Percentiles rank a stretch among this genome's conserved stretches.
Evolutionary conservation across 371 early-diverging fungal genomes (phyloP).

Genomic region (Mucor mucedo): DNA sequence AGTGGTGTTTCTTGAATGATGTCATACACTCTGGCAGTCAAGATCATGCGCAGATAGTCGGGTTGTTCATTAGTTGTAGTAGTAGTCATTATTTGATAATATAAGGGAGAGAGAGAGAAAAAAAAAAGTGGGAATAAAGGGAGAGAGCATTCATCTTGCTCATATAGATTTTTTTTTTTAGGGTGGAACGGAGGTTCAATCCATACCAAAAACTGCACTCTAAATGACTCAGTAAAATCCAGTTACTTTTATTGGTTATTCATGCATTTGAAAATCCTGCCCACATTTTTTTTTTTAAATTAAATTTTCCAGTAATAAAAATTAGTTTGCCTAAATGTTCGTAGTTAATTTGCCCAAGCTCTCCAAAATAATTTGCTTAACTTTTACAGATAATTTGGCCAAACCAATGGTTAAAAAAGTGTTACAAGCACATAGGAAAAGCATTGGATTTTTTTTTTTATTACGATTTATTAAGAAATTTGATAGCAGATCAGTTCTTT

Average conservation of each 20-base stretch:
- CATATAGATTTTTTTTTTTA: neutral
- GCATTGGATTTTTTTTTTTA: too few species aligned
- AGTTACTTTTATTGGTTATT: conserved; percentile 23
- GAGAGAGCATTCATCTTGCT: neutral
- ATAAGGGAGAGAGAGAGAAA: neutral
- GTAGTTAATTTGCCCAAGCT: too few species aligned
- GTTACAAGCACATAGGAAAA: too few species aligned
- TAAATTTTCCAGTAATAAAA: neutral
- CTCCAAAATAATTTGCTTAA: too few species aligned
- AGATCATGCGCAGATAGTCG: conserved; percentile 90
- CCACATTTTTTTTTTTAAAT: neutral
- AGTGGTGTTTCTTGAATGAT: conserved; percentile 92
- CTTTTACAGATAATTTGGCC: too few species aligned
- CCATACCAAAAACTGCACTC: neutral
- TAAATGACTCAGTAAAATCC: conserved; percentile 30
- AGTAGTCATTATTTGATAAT: too few species aligned
- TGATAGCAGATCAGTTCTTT: too few species aligned
- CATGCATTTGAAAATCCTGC: too few species aligned
- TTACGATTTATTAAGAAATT: too few species aligned
- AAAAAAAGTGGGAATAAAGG: conserved; percentile 3
- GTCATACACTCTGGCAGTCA: conserved; percentile 91
- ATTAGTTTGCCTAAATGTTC: too few species aligned
- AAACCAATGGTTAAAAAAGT: too few species aligned
- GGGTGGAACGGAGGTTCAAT: neutral
- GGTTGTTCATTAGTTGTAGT: neutral